Evolutionary conservation across 2,329 filamentous ascomycete genomes (phyloP), one percentile per base, ranked within the genome.

Genomic region (Trichoderma breve): DNA sequence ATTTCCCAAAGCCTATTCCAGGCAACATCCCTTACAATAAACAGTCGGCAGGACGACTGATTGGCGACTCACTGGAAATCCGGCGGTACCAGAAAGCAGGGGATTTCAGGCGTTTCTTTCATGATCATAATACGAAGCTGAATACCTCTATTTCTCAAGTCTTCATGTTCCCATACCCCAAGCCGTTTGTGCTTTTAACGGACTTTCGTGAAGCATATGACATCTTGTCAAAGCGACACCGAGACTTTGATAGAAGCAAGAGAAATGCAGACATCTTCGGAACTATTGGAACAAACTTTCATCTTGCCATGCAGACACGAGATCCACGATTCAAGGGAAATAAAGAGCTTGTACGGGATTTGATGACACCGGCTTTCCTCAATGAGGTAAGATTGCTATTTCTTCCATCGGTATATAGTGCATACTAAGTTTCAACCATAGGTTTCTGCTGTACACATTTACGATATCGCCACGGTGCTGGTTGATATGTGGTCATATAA

Each of bases 371-470:
- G 4, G 28, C 39, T 15, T 65, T 65, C n/a, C 62, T 65, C 18
- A 51, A 53, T 34, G 26, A 65, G 21, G 62, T 53, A 34, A 18
- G 43, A 14, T 26, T 43, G 6, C 34, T n/a, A 7, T 12, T 3
- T 18, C 2, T 4, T 14, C 28, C 30, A 5, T 6, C 28, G 4
- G 15, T 32, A 32, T 12, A 12, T 6, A 34, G n/a, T 32, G 4
- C 6, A 65, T 21, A 8, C 62, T 65, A 9, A 53, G 28, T 14
- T 21, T 21, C 7, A 14, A 39, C 11, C 26, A 32, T 9, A 65
- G 62, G 62, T 65, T 34, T 65, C 62, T 34, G 62, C 62, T 9
- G 39, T 51, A 6, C 62, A 65, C n/a, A 65, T 65, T 34, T 65
- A 65, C 43, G n/a, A 65, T 5, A 65, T 65, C n/a, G 62, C 62